These are phyloP conservation scores for Monilinia aucupariae DNA, from an alignment of 2,329 filamentous ascomycete species.

Conservation along the genomic window DNA sequence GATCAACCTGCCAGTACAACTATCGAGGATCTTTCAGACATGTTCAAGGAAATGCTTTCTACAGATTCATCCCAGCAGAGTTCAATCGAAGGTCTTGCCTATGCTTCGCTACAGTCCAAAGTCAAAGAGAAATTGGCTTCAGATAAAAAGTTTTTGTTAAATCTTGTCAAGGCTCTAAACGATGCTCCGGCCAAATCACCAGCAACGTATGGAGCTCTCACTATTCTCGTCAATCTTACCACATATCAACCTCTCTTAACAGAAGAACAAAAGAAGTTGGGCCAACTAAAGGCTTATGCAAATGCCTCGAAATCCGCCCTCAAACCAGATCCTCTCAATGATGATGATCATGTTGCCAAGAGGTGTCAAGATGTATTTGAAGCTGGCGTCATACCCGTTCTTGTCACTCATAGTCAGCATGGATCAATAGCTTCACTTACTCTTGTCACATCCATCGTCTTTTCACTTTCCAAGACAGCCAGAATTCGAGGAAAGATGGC, in stretches of 20 bases:
- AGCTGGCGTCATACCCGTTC: constrained; percentile 67
- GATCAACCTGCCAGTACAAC: constrained; percentile 50
- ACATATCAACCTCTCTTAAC: constrained; percentile 70
- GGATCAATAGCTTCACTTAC: constrained; percentile 65
- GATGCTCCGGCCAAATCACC: constrained; percentile 59
- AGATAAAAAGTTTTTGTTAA: constrained; percentile 63
- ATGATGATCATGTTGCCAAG: constrained; percentile 67
- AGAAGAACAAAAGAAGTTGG: constrained; percentile 89
- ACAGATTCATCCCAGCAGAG: constrained; percentile 57
- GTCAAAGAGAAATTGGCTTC: constrained; percentile 76
- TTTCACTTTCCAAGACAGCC: constrained; percentile 69
- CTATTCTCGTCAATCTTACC: constrained; percentile 80
- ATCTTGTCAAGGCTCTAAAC: constrained; percentile 59
- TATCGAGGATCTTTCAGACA: constrained; percentile 59
- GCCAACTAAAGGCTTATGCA: constrained; percentile 89
- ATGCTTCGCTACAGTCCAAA: constrained; percentile 77
- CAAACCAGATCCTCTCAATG: constrained; percentile 61
- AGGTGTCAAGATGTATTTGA: constrained; percentile 77
- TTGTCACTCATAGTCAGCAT: constrained; percentile 70
- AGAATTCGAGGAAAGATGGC: constrained; percentile 73
- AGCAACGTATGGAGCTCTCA: constrained; percentile 77
- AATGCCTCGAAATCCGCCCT: constrained; percentile 68
- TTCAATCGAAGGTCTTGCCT: constrained; percentile 86
- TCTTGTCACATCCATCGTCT: constrained; percentile 70
- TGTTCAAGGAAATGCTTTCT: constrained; percentile 62